Percentiles rank a stretch among this genome's conserved stretches.
These are phyloP conservation scores for Kuraishia hungarica DNA, from an alignment of 805 yeast species.

Conservation along the genomic window DNA sequence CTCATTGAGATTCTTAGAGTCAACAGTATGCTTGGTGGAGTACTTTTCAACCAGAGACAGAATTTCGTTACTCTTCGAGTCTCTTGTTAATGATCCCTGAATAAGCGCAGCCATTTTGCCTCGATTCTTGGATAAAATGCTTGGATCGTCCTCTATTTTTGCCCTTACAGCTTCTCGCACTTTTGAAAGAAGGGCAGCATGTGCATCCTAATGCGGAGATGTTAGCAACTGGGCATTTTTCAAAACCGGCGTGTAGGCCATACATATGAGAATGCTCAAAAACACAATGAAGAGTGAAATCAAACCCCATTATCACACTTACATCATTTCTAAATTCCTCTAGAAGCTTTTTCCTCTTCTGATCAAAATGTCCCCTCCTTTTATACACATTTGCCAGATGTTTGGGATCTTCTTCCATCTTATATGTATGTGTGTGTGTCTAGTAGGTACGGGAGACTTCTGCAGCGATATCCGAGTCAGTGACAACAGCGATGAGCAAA, in stretches of 20 bases:
- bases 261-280: too few species aligned
- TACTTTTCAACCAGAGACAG: constrained; percentile 1
- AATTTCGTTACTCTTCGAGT: constrained; percentile 1
- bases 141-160: constrained; percentile 39
- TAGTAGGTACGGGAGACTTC: too few species aligned
- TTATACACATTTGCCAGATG: constrained; percentile 33
- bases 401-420: constrained; percentile 21
- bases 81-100: constrained; percentile 29
- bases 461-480: too few species aligned
- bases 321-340: constrained; percentile 30
- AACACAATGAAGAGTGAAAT: too few species aligned
- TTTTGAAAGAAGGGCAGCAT: constrained; percentile 29
- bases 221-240: neutral
- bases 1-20: constrained; percentile 1
- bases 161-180: constrained; percentile 33
- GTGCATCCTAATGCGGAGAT: constrained; percentile 18
- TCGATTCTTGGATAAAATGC: constrained; percentile 34
- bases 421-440: neutral
- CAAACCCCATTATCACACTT: too few species aligned
- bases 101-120: constrained; percentile 44
- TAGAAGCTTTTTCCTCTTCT: constrained; percentile 30
- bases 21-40: neutral
- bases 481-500: too few species aligned
- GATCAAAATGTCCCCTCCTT: constrained; percentile 40
- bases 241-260: too few species aligned